These are phyloP conservation scores for Skeletonema marinoi DNA, from an alignment of 108 stramenopile species.

Conservation along the genomic window DNA sequence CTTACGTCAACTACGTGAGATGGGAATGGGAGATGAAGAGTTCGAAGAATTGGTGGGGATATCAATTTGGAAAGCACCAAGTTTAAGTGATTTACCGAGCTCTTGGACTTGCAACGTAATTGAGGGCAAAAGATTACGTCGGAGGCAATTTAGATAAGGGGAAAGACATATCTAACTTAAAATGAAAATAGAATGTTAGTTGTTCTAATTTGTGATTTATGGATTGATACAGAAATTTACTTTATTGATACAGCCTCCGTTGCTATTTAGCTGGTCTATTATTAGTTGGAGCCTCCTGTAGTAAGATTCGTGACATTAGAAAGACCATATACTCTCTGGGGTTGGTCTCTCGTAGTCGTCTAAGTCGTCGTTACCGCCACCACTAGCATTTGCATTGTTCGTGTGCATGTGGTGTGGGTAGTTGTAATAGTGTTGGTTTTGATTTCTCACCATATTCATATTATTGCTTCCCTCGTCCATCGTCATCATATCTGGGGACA, in stretches of 20 bases:
- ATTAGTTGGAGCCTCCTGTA: not conserved
- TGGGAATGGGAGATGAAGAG: conserved; percentile 19
- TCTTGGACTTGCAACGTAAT: conserved; percentile 74
- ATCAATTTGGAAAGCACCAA: conserved; percentile 46
- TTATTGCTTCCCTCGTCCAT: not conserved
- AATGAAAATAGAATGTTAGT: not conserved
- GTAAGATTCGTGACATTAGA: conserved; percentile 21
- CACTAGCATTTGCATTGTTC: not conserved
- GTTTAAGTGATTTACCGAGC: conserved; percentile 58
- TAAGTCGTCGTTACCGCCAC: not conserved
- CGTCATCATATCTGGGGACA: not conserved
- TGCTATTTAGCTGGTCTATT: not conserved
- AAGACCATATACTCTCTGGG: conserved; percentile 48
- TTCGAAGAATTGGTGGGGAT: conserved; percentile 49
- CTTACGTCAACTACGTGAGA: conserved; percentile 64
- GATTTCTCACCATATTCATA: not conserved
- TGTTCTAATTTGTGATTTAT: not conserved
- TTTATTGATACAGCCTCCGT: not conserved
- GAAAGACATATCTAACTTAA: not conserved
- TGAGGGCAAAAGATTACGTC: conserved; percentile 59
- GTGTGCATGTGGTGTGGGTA: conserved; percentile 20
- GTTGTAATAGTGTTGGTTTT: conserved; percentile 24
- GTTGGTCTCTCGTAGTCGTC: conserved; percentile 26
- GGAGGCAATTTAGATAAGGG: conserved; percentile 11
- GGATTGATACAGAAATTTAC: not conserved